A percentile compares a stretch with the other conserved stretches of the same genome.
Conservation (phyloP, 768 basidiomycete genomes). For the Kwoniella europaea region DNA sequence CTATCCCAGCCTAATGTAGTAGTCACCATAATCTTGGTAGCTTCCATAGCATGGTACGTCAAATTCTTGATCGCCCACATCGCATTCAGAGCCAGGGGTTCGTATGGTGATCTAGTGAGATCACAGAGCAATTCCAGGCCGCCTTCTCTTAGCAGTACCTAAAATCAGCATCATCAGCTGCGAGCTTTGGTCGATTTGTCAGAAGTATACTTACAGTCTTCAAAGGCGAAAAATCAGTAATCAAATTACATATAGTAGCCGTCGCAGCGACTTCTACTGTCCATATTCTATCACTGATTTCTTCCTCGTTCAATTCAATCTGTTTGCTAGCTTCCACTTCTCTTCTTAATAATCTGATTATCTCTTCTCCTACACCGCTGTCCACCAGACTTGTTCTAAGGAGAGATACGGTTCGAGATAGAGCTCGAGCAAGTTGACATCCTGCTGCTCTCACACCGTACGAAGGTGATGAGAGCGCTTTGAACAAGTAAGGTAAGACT, state of each 20-base stretch:
- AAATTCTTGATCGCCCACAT: constrained; percentile 89
- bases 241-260: constrained; percentile 79
- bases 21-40: constrained; percentile 72
- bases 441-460: constrained; percentile 82
- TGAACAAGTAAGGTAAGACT: constrained; percentile 66
- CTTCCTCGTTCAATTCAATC: constrained; percentile 17
- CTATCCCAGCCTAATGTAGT: constrained; percentile 69
- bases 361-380: constrained; percentile 72
- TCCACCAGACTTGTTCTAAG: constrained; percentile 85
- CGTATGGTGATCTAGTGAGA: constrained; percentile 65
- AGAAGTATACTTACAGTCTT: constrained; percentile 64
- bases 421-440: constrained; percentile 80
- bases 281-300: constrained; percentile 66
- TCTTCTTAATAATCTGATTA: constrained; percentile 66
- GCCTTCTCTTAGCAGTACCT: constrained; percentile 73
- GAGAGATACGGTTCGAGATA: constrained; percentile 78
- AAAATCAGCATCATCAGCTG: not conserved
- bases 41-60: constrained; percentile 68
- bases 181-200: not conserved
- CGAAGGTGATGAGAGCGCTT: constrained; percentile 67
- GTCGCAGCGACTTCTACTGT: constrained; percentile 74
- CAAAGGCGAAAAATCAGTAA: constrained; percentile 83
- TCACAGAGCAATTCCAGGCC: constrained; percentile 70
- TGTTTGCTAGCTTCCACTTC: constrained; percentile 39
- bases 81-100: constrained; percentile 69